A percentile compares a stretch with the other conserved stretches of the same genome.
Conservation (phyloP, 2,329 filamentous ascomycete genomes). For the Byssothecium circinans region DNA sequence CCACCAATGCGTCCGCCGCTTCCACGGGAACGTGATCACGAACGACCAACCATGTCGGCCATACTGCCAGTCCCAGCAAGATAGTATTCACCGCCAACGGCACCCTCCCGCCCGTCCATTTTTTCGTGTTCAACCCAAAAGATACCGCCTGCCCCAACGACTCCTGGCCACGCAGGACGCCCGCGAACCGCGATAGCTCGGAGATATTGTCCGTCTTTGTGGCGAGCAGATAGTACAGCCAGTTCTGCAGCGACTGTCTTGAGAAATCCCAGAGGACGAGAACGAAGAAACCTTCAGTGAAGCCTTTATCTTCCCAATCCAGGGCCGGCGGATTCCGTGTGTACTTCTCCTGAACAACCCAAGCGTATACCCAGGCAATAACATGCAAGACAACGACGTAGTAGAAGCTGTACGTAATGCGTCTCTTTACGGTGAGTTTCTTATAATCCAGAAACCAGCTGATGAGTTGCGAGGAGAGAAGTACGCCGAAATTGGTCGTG, state of each 20-base stretch:
- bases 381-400: conserved; percentile 52
- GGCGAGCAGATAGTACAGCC: conserved; percentile 59
- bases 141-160: conserved; percentile 50
- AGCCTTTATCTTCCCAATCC: conserved; percentile 49
- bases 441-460: conserved; percentile 51
- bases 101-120: conserved; percentile 49
- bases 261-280: conserved; percentile 55
- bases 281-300: conserved; percentile 53
- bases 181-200: conserved; percentile 50
- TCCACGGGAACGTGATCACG: conserved; percentile 32
- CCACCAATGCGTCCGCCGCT: conserved; percentile 8
- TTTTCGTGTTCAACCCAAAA: conserved; percentile 47
- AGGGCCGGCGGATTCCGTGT: conserved; percentile 45
- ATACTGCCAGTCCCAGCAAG: conserved; percentile 27
- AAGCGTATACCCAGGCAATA: conserved; percentile 55
- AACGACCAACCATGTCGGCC: conserved; percentile 37
- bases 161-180: conserved; percentile 50
- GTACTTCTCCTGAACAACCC: conserved; percentile 57
- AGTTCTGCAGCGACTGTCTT: conserved; percentile 57
- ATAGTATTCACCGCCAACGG: conserved; percentile 47
- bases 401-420: conserved; percentile 50
- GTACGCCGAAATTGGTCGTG: conserved; percentile 45
- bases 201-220: conserved; percentile 60
- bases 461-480: conserved; percentile 51
- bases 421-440: conserved; percentile 41